These are phyloP conservation scores for Aspergillus sp. DNA, from an alignment of 2,329 filamentous ascomycete genomes.

Conservation along the genomic window DNA sequence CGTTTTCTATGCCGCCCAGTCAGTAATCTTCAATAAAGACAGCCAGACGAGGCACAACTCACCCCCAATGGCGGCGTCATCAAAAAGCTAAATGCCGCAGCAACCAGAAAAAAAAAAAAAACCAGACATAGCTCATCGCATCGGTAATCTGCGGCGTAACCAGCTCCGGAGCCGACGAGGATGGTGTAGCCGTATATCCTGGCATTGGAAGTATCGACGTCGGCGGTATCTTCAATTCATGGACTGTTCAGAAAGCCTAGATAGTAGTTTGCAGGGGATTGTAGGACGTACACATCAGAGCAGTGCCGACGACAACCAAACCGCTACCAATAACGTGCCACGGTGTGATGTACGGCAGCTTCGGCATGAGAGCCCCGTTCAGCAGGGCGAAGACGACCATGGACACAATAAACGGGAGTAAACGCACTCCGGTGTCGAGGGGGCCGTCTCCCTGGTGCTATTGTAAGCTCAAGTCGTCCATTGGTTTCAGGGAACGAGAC, in stretches of 20 bases:
- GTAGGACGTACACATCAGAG: conserved; percentile 4
- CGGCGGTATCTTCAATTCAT: background rate
- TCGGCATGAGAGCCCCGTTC: conserved; percentile 4
- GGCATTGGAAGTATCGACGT: background rate
- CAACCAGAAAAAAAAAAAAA: conserved; percentile 5
- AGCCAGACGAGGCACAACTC: background rate
- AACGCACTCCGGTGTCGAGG: conserved; percentile 8
- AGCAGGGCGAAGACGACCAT: conserved; percentile 4
- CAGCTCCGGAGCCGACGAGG: conserved; percentile 1
- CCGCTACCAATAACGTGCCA: conserved; percentile 4
- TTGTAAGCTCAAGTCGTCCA: background rate
- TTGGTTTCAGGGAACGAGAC: background rate
- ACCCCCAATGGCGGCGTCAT: conserved; percentile 1
- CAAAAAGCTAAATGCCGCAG: conserved; percentile 3
- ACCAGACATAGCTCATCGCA: conserved; percentile 5
- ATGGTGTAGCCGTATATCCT: conserved; percentile 5
- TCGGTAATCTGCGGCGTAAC: conserved; percentile 4
- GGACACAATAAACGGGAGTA: conserved; percentile 11
- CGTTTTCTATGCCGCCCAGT: background rate
- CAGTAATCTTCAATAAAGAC: background rate
- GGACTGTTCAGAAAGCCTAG: no score
- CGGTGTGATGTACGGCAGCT: conserved; percentile 1
- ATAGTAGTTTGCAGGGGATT: no score
- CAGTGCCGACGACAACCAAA: conserved; percentile 3
- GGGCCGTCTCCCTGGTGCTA: conserved; percentile 5